Evolutionary conservation across 495 filamentous ascomycete genomes (phyloP).

Genomic region (Xylaria longipes): DNA sequence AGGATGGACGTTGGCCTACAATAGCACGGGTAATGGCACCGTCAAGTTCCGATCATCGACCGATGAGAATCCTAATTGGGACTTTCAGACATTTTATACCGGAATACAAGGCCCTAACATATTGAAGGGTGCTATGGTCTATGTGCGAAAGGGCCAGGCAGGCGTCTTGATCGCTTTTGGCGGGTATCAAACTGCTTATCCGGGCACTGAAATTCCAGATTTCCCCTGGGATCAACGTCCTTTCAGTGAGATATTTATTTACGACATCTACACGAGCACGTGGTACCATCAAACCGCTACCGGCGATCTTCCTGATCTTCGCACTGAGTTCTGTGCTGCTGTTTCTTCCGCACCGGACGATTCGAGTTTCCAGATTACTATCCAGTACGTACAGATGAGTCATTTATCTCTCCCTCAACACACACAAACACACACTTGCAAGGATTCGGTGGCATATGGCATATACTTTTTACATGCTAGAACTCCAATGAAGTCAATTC

Average conservation of each 20-base stretch:
- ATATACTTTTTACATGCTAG: neutral
- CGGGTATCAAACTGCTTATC: slow-evolving; percentile 27
- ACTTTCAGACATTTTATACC: slow-evolving; percentile 12
- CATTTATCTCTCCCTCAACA: neutral
- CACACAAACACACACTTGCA: neutral
- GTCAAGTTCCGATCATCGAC: slow-evolving; percentile 24
- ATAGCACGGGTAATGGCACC: slow-evolving; percentile 23
- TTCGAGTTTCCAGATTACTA: slow-evolving; percentile 50
- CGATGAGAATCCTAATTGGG: slow-evolving; percentile 1
- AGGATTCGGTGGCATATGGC: neutral
- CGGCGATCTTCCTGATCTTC: slow-evolving; percentile 51
- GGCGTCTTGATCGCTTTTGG: slow-evolving; percentile 30
- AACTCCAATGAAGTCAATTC: neutral
- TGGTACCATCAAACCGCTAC: slow-evolving; percentile 62
- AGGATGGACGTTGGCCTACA: slow-evolving; percentile 13
- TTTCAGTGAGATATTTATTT: slow-evolving; percentile 54
- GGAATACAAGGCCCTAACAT: slow-evolving; percentile 17
- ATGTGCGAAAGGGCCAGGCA: slow-evolving; percentile 23
- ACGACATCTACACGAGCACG: slow-evolving; percentile 55
- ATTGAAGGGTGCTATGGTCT: slow-evolving; percentile 22
- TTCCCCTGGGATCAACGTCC: slow-evolving; percentile 22
- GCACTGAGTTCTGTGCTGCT: slow-evolving; percentile 62
- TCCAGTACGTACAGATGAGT: slow-evolving; percentile 34
- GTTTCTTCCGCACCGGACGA: slow-evolving; percentile 59
- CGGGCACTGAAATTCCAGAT: neutral